Percentiles rank a stretch among this genome's conserved stretches.
phyloP scores from a whole-genome alignment of 106 monocot genomes.

The Chionographis japonica region DNA sequence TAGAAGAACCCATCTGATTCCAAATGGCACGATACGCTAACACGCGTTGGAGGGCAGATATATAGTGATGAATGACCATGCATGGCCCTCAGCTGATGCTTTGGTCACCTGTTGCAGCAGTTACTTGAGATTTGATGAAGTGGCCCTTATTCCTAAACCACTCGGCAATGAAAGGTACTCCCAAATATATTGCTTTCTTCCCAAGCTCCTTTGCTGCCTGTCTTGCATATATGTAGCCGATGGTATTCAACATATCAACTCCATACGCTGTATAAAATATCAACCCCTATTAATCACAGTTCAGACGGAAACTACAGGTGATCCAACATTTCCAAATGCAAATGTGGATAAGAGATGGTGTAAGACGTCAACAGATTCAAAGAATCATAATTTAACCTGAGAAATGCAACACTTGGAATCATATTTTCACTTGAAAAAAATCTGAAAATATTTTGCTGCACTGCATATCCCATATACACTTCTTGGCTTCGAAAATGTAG shows the following conservation, averaged over 20 bases:
- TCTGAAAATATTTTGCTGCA: too few species aligned
- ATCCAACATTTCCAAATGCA: neutral
- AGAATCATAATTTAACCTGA: too few species aligned
- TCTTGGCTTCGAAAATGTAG: too few species aligned
- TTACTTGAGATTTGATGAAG: conserved; percentile 94
- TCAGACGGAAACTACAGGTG: neutral
- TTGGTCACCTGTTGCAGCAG: conserved; percentile 81
- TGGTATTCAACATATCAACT: conserved; percentile 91
- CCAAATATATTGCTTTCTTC: conserved; percentile 87
- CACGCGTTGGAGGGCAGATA: neutral
- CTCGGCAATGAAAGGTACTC: conserved; percentile 91
- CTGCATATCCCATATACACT: too few species aligned
- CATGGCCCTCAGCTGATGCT: too few species aligned
- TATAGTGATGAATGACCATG: too few species aligned
- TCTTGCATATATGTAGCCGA: conserved; percentile 91
- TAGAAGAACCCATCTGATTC: neutral
- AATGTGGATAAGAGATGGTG: neutral
- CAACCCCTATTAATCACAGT: neutral
- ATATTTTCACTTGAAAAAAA: too few species aligned
- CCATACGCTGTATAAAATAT: conserved; percentile 73
- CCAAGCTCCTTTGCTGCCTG: conserved; percentile 97
- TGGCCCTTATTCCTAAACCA: conserved; percentile 99
- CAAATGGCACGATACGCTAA: neutral
- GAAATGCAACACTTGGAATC: too few species aligned
- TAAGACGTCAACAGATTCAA: too few species aligned